Conservation (phyloP, 148 eudicot species). For the Selenicereus undatus region DNA sequence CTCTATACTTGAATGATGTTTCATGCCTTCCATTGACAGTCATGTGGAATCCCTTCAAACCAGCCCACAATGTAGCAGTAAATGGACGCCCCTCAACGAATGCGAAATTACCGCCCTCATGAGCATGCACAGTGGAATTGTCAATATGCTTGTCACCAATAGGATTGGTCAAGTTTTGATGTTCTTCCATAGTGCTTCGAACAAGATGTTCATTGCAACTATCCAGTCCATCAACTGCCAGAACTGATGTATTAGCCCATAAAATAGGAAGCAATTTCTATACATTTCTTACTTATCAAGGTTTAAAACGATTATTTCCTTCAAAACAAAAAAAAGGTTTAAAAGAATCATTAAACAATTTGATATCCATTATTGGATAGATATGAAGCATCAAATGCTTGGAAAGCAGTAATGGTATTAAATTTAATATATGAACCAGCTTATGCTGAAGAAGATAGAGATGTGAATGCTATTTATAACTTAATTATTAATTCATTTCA, state of each 20-base stretch:
- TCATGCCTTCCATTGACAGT: conserved; percentile 94
- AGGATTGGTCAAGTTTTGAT: conserved; percentile 37
- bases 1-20: conserved; percentile 77
- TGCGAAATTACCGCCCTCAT: conserved; percentile 53
- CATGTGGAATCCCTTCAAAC: conserved; percentile 88
- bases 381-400: neutral
- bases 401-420: too few species aligned
- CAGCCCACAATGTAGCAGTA: conserved; percentile 79
- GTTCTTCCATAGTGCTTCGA: conserved; percentile 38
- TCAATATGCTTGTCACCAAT: conserved; percentile 32
- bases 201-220: conserved; percentile 45
- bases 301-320: neutral
- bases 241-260: conserved; percentile 4
- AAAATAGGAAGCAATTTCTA: neutral
- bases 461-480: too few species aligned
- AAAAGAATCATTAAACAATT: neutral
- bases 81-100: conserved; percentile 73
- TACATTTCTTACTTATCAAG: neutral
- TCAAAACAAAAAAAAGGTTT: neutral
- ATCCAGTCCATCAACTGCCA: conserved; percentile 34
- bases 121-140: conserved; percentile 38
- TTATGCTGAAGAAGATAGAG: too few species aligned
- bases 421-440: too few species aligned
- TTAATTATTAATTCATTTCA: too few species aligned
- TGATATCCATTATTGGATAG: neutral